Evolutionary conservation across 306 rosid species (phyloP).

Genomic region (Bauhinia variegata): DNA sequence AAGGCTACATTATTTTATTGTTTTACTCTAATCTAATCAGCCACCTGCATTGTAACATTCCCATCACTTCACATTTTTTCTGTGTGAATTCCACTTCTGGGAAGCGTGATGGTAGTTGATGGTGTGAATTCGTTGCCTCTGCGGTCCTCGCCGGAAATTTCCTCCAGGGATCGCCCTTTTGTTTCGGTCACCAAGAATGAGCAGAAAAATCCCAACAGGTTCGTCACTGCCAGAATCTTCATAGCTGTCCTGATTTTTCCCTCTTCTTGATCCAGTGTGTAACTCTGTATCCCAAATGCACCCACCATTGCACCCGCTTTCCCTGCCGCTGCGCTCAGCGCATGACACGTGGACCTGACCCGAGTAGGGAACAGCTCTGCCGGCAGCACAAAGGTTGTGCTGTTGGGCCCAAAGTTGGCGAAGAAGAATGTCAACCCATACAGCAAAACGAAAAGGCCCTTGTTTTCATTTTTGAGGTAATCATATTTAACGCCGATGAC

Average conservation of each 20-base stretch:
- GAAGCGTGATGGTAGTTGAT: background rate
- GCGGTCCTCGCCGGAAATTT: constrained; percentile 79
- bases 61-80: constrained; percentile 31
- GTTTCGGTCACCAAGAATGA: constrained; percentile 69
- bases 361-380: constrained; percentile 79
- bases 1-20: background rate
- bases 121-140: constrained; percentile 37
- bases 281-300: constrained; percentile 60
- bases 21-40: too few species aligned
- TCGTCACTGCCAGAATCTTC: constrained; percentile 59
- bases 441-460: background rate
- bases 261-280: background rate
- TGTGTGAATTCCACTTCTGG: background rate
- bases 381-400: constrained; percentile 75
- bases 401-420: constrained; percentile 80
- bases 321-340: constrained; percentile 66
- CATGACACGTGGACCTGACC: constrained; percentile 76
- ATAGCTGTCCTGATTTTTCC: constrained; percentile 37
- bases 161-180: constrained; percentile 78
- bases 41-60: background rate
- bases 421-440: constrained; percentile 74
- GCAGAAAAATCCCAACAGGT: constrained; percentile 58
- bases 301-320: constrained; percentile 74
- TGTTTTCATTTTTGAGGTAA: constrained; percentile 22
- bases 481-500: constrained; percentile 52